A percentile compares a stretch with the other conserved stretches of the same genome.
Conservation (phyloP, 192 early-diverging fungal genomes). For the Backusella mclennaniae region DNA sequence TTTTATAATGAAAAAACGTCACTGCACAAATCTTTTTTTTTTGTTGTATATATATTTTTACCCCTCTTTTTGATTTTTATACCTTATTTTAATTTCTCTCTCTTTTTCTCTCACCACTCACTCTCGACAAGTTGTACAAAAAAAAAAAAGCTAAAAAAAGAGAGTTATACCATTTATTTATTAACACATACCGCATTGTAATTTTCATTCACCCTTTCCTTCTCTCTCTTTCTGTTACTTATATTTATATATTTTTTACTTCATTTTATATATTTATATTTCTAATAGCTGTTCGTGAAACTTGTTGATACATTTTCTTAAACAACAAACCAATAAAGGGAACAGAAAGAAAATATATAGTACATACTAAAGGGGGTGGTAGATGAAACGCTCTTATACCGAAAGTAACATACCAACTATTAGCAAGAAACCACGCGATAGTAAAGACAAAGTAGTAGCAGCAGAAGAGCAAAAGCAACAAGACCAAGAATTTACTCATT, state of each 20-base stretch:
- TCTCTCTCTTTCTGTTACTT: not conserved
- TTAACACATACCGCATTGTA: not conserved
- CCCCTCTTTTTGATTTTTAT: not conserved
- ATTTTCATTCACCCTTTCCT: not conserved
- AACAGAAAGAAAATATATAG: slow-evolving; percentile 1
- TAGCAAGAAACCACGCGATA: slow-evolving; percentile 16
- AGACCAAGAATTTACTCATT: not conserved
- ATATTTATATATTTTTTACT: not conserved
- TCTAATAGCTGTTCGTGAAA: not conserved
- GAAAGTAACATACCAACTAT: slow-evolving; percentile 8
- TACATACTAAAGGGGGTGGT: not conserved
- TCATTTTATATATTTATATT: not conserved
- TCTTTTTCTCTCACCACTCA: not conserved
- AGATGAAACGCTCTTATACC: slow-evolving; percentile 16
- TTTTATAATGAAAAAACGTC: not conserved
- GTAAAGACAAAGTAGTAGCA: not conserved
- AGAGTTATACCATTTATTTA: slow-evolving; percentile 4
- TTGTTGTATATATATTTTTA: not conserved
- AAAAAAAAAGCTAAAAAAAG: slow-evolving; percentile 1
- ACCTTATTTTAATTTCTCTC: not conserved
- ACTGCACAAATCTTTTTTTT: not conserved
- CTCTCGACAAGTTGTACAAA: not conserved
- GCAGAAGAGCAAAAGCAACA: not conserved
- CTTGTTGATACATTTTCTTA: not conserved
- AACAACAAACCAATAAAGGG: not conserved